These are phyloP conservation scores for Blastobotrys arbuscula DNA, from an alignment of 1,139 yeast species.

Conservation along the genomic window DNA sequence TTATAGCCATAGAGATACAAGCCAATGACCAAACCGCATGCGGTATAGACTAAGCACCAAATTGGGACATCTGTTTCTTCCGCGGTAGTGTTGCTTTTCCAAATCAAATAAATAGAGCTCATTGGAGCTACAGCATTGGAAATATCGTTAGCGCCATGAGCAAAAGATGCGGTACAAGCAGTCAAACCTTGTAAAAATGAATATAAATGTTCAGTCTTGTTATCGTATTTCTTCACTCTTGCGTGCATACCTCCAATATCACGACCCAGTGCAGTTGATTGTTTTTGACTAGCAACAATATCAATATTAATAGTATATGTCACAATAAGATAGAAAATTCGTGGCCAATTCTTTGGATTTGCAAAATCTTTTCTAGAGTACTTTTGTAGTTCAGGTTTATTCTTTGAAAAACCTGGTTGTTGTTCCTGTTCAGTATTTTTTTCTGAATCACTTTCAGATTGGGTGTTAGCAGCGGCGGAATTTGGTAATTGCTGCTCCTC, in stretches of 20 bases:
- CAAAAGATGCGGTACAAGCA: constrained; percentile 75
- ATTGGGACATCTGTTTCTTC: constrained; percentile 57
- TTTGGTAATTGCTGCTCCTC: not conserved
- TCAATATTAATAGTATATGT: constrained; percentile 54
- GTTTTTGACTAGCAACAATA: constrained; percentile 48
- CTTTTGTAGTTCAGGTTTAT: not conserved
- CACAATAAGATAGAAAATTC: constrained; percentile 5
- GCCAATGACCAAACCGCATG: constrained; percentile 61
- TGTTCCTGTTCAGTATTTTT: not conserved
- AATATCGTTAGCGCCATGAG: constrained; percentile 74
- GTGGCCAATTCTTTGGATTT: constrained; percentile 5
- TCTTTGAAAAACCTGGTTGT: not conserved
- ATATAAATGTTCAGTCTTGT: constrained; percentile 63
- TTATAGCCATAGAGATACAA: constrained; percentile 69
- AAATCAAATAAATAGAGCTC: constrained; percentile 57
- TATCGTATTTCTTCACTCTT: constrained; percentile 60
- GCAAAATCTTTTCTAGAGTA: constrained; percentile 7
- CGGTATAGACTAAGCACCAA: constrained; percentile 69
- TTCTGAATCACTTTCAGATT: not conserved
- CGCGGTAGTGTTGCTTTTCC: constrained; percentile 48
- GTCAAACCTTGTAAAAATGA: constrained; percentile 67
- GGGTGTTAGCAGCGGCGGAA: no score
- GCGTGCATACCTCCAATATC: constrained; percentile 49
- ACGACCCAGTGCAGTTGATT: constrained; percentile 26
- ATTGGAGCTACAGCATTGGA: constrained; percentile 77